Base-by-base conservation (phyloP, 768 basidiomycete genomes). In the Suillus weaverae region DNA sequence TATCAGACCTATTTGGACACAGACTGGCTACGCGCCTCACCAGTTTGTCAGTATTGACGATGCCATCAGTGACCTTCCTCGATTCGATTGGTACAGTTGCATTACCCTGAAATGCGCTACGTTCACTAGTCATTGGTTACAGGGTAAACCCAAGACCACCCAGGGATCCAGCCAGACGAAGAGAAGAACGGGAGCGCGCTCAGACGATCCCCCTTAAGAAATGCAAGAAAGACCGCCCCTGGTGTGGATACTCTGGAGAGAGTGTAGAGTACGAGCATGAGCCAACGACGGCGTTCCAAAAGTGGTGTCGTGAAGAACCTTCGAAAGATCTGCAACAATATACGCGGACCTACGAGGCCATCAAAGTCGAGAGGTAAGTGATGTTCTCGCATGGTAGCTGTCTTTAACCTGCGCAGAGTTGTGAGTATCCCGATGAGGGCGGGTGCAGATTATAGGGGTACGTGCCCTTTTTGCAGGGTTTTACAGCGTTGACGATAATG, bases 41-140 rank as follows among this genome's bases (percentile, higher is more conserved):
- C 78, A 77, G 9, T 79, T 79, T 67, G 85, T 92, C 26, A 84
- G 85, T 0, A 83, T 92, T 48, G 82, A 84, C 26, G 91, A 92
- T 71, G 90, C 92, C 1, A 91, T 94, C 57, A 78, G 82, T 3
- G 92, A 94, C 71, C 78, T 94, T 10, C 86, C 85, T 3, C 81
- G 74, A 4, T 94, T 89, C 72, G 89, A 94, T 63, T 94, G 91
- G 92, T 91, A 71, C 10, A 79, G 66, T 33, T 13, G 5, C 10
- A 16, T 26, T 32, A 62, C 39, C 20, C 4, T 33, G 1, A 60
- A 14, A 20, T 22, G 33, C 14, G 33, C 16, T 22, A 26, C 36
- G 13, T 14, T 35, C 20, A 60, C 30, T 20, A 1, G 1, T 60
- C 16, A 35, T 44, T 33, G 18, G 18, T 43, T 5, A 10, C 60